These are phyloP conservation scores for Ambrosia hybrid DNA, from an alignment of 140 eudicot genomes.

Conservation along the genomic window DNA sequence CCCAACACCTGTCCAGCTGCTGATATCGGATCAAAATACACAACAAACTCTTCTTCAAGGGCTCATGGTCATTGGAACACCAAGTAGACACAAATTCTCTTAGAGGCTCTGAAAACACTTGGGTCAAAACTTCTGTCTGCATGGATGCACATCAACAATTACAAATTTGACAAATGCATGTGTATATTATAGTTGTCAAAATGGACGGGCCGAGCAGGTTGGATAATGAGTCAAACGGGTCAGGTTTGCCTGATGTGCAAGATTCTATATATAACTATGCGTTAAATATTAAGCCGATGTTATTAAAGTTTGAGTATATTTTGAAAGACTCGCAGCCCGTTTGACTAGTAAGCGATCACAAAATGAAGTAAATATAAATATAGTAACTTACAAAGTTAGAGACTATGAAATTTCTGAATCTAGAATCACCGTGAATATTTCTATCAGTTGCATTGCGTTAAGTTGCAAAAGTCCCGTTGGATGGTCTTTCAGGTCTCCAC, in stretches of 20 bases:
- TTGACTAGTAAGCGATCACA: neutral
- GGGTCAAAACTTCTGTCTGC: conserved; percentile 65
- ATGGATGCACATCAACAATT: neutral
- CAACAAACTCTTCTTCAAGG: conserved; percentile 58
- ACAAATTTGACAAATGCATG: neutral
- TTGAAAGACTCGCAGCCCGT: neutral
- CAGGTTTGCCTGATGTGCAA: neutral
- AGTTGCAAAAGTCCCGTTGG: conserved; percentile 67
- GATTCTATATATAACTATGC: neutral
- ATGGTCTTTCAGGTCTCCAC: conserved; percentile 37
- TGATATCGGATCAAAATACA: conserved; percentile 60
- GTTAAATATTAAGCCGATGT: neutral
- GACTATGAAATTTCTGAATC: conserved; percentile 59
- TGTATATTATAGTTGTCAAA: neutral
- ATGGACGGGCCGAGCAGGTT: neutral
- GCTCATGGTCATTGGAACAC: conserved; percentile 63
- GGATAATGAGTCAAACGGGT: neutral
- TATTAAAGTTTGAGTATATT: neutral
- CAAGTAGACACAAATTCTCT: conserved; percentile 63
- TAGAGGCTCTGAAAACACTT: conserved; percentile 51
- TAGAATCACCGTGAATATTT: conserved; percentile 73
- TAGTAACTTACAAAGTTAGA: conserved; percentile 54
- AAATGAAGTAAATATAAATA: neutral
- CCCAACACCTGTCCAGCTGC: conserved; percentile 54
- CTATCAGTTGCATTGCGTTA: conserved; percentile 75